A percentile compares a stretch with the other conserved stretches of the same genome.
phyloP scores from a whole-genome alignment of 2,329 filamentous ascomycete species.

The Tympanopsis confertula region DNA sequence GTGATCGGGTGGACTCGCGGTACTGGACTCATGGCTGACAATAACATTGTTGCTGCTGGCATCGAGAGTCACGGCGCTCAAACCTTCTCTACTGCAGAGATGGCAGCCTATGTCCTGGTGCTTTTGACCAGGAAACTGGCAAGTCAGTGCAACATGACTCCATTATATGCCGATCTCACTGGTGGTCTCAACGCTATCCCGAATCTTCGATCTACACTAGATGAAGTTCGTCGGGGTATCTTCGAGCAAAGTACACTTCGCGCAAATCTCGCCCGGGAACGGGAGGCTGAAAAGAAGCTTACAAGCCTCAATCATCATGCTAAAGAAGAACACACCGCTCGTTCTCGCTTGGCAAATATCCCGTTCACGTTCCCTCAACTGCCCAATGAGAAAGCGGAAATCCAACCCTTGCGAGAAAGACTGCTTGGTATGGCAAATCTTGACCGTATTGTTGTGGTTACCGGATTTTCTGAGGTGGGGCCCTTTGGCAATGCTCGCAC shows the following conservation, averaged over 20 bases:
- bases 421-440: constrained; percentile 98
- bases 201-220: constrained; percentile 90
- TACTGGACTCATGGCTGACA: constrained; percentile 93
- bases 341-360: constrained; percentile 92
- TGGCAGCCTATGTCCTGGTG: constrained; percentile 96
- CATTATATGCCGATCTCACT: constrained; percentile 93
- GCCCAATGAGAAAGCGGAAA: constrained; percentile 82
- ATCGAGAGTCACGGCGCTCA: constrained; percentile 94
- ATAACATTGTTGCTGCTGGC: constrained; percentile 94
- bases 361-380: constrained; percentile 90
- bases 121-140: constrained; percentile 91
- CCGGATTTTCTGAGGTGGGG: constrained; percentile 88
- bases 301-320: constrained; percentile 86
- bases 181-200: constrained; percentile 95
- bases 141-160: constrained; percentile 88
- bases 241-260: constrained; percentile 91
- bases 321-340: constrained; percentile 85
- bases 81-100: constrained; percentile 97
- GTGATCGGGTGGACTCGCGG: constrained; percentile 99
- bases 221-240: constrained; percentile 81
- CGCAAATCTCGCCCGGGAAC: constrained; percentile 89
- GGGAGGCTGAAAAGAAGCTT: constrained; percentile 88
- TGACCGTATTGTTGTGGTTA: constrained; percentile 91
- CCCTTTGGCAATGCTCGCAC: constrained; percentile 98
- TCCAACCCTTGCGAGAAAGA: constrained; percentile 78